A percentile compares a stretch with the other conserved stretches of the same genome.
Conservation (phyloP, 1,284 basidiomycete species). For the Trichosporon inkin region DNA sequence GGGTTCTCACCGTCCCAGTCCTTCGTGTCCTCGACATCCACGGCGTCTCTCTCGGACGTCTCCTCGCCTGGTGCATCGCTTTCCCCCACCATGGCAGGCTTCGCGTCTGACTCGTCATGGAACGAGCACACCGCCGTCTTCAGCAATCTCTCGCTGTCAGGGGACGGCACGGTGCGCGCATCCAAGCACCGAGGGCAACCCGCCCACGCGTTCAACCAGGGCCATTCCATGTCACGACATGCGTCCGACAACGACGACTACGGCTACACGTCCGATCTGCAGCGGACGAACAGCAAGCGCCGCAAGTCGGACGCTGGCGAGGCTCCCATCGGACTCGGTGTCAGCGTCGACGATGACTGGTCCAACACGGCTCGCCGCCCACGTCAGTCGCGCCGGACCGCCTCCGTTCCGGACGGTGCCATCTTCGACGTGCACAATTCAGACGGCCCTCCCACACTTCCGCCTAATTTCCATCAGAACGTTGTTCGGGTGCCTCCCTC, state of each 20-base stretch:
- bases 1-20: conserved; percentile 18
- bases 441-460: background rate
- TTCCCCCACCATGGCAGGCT: conserved; percentile 20
- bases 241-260: conserved; percentile 25
- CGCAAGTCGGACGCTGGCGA: conserved; percentile 40
- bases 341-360: conserved; percentile 17
- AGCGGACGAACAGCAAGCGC: conserved; percentile 20
- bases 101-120: conserved; percentile 20
- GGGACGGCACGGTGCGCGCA: conserved; percentile 17
- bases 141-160: conserved; percentile 17
- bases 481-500: background rate
- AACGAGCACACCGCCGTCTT: conserved; percentile 24
- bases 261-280: conserved; percentile 40
- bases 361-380: conserved; percentile 1
- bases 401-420: conserved; percentile 25
- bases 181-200: background rate
- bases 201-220: background rate
- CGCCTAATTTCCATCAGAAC: conserved; percentile 2
- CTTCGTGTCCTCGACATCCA: conserved; percentile 17
- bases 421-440: background rate
- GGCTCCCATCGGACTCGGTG: conserved; percentile 29
- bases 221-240: conserved; percentile 22
- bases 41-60: conserved; percentile 18
- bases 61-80: conserved; percentile 20
- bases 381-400: conserved; percentile 25